Evolutionary conservation across 176 grass and related monocot species (phyloP).

Genomic region (Ensete glaucum): DNA sequence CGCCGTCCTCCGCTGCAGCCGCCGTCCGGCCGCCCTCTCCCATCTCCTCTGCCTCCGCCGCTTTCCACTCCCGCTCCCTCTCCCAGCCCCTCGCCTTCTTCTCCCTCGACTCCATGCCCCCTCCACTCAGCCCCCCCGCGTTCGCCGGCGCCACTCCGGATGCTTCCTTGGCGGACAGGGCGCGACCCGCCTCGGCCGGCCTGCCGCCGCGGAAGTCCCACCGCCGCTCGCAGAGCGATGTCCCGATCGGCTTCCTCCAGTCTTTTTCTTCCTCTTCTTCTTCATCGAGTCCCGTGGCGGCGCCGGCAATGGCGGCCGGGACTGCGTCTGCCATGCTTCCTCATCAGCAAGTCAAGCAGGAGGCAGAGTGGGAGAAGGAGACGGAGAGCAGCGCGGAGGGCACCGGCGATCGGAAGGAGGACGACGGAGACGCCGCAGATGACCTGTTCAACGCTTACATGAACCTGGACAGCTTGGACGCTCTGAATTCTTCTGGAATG

Average conservation of each 20-base stretch:
- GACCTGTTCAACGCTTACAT: constrained; percentile 87
- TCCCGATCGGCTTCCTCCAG: constrained; percentile 1
- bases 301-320: not conserved
- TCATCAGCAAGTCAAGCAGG: constrained; percentile 2
- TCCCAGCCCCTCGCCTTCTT: constrained; percentile 1
- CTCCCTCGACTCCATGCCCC: not conserved
- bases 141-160: not conserved
- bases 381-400: not conserved
- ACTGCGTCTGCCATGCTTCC: not conserved
- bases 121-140: not conserved
- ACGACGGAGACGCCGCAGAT: constrained; percentile 17
- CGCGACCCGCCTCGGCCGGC: constrained; percentile 4
- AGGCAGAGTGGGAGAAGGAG: not conserved
- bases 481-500: constrained; percentile 56
- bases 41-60: not conserved
- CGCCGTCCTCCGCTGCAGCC: not conserved
- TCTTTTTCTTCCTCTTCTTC: not conserved
- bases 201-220: constrained; percentile 13
- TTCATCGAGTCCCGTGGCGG: not conserved
- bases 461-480: constrained; percentile 69
- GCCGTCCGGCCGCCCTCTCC: not conserved
- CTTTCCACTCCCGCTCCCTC: not conserved
- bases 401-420: not conserved
- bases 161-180: not conserved
- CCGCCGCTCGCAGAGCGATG: constrained; percentile 15